Base-by-base conservation (phyloP, 768 basidiomycete species). In the Tylopilus plumbeoviolaceoides region DNA sequence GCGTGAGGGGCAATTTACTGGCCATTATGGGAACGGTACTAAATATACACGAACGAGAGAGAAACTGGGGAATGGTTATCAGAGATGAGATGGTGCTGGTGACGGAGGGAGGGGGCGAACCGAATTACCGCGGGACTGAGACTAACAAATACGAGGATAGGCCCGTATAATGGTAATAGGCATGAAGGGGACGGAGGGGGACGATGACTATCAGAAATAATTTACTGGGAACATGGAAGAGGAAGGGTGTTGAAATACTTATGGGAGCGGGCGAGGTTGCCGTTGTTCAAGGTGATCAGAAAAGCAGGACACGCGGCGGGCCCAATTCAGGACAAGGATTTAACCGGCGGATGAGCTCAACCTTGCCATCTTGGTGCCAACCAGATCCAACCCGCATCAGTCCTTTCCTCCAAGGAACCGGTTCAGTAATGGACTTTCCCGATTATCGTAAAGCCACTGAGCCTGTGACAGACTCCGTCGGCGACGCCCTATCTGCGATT, bases 21-120 rank as follows among this genome's bases (percentile, higher is more conserved):
- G 69, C 67, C 69, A 70, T 70, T 70, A 70, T 69, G 51, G 68
- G 59, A 63, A 66, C 28, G 56, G 25, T 55, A 64, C 66, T 71
- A 71, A 71, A 72, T 70, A 70, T 71, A 70, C 67, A 63, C 56
- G 59, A 57, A 59, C 12, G 53, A 48, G 51, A 59, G 51, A 38
- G 59, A 56, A 57, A n/a, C 65, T 69, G 41, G 54, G 27, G 11
- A 40, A 28, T 10, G 31, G 47, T 7, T 56, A 58, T 51, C 44
- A 46, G 46, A 7, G 27, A 20, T 21, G 46, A 36, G 20, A 5
- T 1, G 1, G 23, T 4, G 33, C 1, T 25, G 52, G 28, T 1
- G 54, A 33, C 25, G 46, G 42, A 41, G 7, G 45, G 23, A 7
- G 39, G 30, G 33, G 46, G 57, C 54, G 40, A 39, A 60, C 59